Conservation (phyloP, 1,284 basidiomycete genomes). For the Porphyrellus sp. region DNA sequence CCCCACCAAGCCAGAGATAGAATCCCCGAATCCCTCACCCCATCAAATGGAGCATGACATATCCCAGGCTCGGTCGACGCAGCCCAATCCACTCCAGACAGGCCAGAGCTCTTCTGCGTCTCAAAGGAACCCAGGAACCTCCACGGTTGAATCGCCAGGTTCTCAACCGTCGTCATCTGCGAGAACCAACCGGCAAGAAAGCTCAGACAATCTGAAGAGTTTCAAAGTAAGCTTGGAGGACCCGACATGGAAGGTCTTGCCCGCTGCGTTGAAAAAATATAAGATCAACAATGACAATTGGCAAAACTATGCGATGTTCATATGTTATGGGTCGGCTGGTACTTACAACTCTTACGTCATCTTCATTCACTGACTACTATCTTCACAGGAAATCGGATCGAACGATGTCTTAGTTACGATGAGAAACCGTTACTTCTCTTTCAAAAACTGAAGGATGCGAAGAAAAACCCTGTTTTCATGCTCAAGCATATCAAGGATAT, state of each 20-base stretch:
- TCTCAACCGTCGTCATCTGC: conserved; percentile 30
- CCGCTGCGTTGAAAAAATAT: conserved; percentile 97
- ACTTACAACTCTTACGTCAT: conserved; percentile 18
- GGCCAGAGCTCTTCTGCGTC: conserved; percentile 14
- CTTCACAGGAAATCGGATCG: conserved; percentile 66
- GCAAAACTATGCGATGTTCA: conserved; percentile 99
- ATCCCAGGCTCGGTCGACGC: conserved; percentile 37
- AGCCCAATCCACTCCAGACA: conserved; percentile 27
- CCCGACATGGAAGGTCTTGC: conserved; percentile 96
- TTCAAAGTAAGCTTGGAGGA: conserved; percentile 93
- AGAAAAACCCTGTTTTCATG: conserved; percentile 99
- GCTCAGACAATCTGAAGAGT: conserved; percentile 76
- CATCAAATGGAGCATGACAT: conserved; percentile 69
- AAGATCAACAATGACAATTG: conserved; percentile 98
- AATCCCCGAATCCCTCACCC: conserved; percentile 76
- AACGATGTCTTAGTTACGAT: conserved; percentile 95
- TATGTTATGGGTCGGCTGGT: conserved; percentile 93
- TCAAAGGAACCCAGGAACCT: conserved; percentile 32
- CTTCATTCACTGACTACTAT: neutral
- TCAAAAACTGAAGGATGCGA: conserved; percentile 95
- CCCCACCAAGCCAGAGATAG: conserved; percentile 68
- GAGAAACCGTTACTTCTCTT: conserved; percentile 97
- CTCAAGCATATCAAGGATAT: conserved; percentile 98
- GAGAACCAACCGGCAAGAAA: conserved; percentile 57
- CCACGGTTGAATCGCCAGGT: conserved; percentile 35